Percentiles rank a stretch among this genome's conserved stretches.
These are phyloP conservation scores for Anthracocystis setariae DNA, from an alignment of 1,284 basidiomycete genomes.

Conservation along the genomic window DNA sequence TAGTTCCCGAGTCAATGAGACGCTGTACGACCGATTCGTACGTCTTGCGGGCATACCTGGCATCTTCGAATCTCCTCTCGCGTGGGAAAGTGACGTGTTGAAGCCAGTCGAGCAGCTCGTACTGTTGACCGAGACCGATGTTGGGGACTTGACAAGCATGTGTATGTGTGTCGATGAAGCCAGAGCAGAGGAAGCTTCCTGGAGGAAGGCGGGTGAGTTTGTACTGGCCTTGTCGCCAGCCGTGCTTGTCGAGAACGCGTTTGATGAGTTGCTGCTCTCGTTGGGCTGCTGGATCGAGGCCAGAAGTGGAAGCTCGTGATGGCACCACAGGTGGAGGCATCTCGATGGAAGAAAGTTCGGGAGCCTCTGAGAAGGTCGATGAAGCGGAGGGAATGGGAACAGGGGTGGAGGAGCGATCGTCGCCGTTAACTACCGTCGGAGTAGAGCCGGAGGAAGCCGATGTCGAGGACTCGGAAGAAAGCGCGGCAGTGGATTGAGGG, in stretches of 20 bases:
- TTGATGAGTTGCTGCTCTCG: conserved; percentile 44
- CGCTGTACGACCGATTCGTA: conserved; percentile 81
- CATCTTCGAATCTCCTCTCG: conserved; percentile 82
- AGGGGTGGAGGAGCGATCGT: conserved; percentile 52
- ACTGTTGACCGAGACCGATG: conserved; percentile 71
- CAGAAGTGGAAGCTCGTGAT: conserved; percentile 11
- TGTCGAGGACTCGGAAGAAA: conserved; percentile 20
- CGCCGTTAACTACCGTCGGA: conserved; percentile 7
- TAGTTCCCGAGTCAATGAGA: conserved; percentile 77
- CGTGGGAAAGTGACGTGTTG: conserved; percentile 86
- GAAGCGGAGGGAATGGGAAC: conserved; percentile 39
- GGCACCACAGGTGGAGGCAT: conserved; percentile 46
- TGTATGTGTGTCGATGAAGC: conserved; percentile 89
- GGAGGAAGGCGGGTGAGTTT: conserved; percentile 72
- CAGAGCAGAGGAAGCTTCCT: conserved; percentile 86
- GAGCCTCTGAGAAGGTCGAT: conserved; percentile 28
- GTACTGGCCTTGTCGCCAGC: conserved; percentile 64
- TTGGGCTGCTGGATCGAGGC: conserved; percentile 23
- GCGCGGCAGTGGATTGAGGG: conserved; percentile 6
- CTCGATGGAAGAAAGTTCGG: conserved; percentile 37
- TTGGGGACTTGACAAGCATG: conserved; percentile 73
- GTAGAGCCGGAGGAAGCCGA: conserved; percentile 21
- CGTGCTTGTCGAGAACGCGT: conserved; percentile 42
- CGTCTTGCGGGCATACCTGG: conserved; percentile 76
- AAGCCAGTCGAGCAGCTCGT: conserved; percentile 90